phyloP scores from a whole-genome alignment of 768 basidiomycete genomes.

The Mycena epipterygia region DNA sequence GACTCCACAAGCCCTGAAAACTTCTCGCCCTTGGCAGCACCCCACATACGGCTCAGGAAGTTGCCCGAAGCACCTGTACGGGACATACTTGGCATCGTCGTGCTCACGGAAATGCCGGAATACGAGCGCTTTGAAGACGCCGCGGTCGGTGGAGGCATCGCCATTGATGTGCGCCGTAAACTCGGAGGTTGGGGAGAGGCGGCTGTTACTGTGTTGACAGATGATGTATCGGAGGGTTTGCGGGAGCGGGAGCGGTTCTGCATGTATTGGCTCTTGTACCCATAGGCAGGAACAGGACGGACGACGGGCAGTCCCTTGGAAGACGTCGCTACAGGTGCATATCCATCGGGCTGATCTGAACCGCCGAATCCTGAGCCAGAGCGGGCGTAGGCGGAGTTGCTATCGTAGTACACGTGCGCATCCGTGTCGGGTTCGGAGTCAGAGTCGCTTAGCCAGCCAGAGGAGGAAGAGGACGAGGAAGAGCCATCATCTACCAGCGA shows the following conservation, averaged over 20 bases:
- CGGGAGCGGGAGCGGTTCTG: constrained; percentile 53
- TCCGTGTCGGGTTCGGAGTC: constrained; percentile 58
- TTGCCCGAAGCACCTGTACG: constrained; percentile 54
- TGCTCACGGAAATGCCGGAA: constrained; percentile 42
- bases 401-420: constrained; percentile 50
- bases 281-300: constrained; percentile 61
- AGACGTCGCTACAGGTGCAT: constrained; percentile 34
- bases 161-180: constrained; percentile 31
- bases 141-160: constrained; percentile 39
- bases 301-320: constrained; percentile 61
- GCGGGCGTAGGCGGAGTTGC: constrained; percentile 39
- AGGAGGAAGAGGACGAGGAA: constrained; percentile 63
- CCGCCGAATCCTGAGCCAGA: constrained; percentile 38
- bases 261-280: constrained; percentile 49
- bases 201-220: constrained; percentile 61
- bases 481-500: constrained; percentile 75
- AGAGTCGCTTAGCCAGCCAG: constrained; percentile 66
- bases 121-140: constrained; percentile 32
- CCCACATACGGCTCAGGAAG: constrained; percentile 85
- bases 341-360: constrained; percentile 20
- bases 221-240: constrained; percentile 66
- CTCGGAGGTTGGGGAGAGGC: constrained; percentile 39
- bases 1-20: constrained; percentile 30
- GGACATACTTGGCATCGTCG: constrained; percentile 54
- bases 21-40: constrained; percentile 61